Percentiles rank a stretch among this genome's conserved stretches.
phyloP scores from a whole-genome alignment of 208 protist genomes.

The Leishmania tarentolae region DNA sequence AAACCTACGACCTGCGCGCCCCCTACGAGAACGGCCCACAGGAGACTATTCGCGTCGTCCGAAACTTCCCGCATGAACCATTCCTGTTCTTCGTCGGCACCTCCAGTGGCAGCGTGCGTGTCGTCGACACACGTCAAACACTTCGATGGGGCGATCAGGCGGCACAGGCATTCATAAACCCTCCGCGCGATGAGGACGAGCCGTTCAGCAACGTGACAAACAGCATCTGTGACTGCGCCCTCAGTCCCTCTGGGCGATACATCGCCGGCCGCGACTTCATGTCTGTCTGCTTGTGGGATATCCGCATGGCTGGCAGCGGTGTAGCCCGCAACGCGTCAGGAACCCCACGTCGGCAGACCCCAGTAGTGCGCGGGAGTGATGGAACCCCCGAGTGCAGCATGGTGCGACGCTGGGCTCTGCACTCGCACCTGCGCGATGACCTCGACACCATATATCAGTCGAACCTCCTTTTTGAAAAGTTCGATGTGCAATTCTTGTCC shows the following conservation, averaged over 20 bases:
- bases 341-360: slow-evolving; percentile 13
- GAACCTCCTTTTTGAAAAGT: slow-evolving; percentile 65
- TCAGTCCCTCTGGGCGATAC: slow-evolving; percentile 86
- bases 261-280: slow-evolving; percentile 82
- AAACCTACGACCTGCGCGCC: slow-evolving; percentile 69
- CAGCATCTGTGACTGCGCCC: slow-evolving; percentile 74
- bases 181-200: slow-evolving; percentile 45
- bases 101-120: slow-evolving; percentile 69
- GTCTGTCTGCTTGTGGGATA: slow-evolving; percentile 83
- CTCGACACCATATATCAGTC: slow-evolving; percentile 75
- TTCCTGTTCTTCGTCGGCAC: slow-evolving; percentile 85
- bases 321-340: slow-evolving; percentile 26
- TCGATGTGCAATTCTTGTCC: slow-evolving; percentile 79
- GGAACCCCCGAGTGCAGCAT: slow-evolving; percentile 27
- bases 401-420: slow-evolving; percentile 73
- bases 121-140: slow-evolving; percentile 82
- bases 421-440: slow-evolving; percentile 63
- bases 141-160: slow-evolving; percentile 70
- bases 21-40: slow-evolving; percentile 52
- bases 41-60: slow-evolving; percentile 68
- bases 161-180: slow-evolving; percentile 67
- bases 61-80: slow-evolving; percentile 77
- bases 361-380: slow-evolving; percentile 2
- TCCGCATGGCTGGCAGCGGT: slow-evolving; percentile 48
- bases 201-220: slow-evolving; percentile 61